Evolutionary conservation across 352 stramenopile species (phyloP), one percentile per base, ranked within the genome.

Genomic region (Achlya hypogyna): DNA sequence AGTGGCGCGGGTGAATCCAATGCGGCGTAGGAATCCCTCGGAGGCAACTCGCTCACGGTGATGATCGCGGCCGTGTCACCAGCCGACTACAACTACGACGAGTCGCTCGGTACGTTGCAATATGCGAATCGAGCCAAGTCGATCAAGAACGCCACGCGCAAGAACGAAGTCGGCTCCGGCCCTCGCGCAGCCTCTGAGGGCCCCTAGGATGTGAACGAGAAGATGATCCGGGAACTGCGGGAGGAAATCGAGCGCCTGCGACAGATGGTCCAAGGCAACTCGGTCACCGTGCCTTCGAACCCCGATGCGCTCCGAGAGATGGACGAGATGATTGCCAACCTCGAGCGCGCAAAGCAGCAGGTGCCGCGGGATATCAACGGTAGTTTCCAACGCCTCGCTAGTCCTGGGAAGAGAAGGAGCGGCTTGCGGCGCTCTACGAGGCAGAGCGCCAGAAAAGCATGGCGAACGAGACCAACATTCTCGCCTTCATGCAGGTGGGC

Each of bases 111-210:
- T 25, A 97, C 94, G 23, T 67, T 98, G 38, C 86, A 90, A 23
- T 99, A 99, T 76, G 96, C 96, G 9, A 98, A 96, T 73, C 91
- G 97, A 25, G 97, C 97, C 31, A 99, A 99, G 84, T 98, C 99
- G 75, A 99, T 99, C 75, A 98, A 99, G 72, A 99, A 99, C 79
- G 98, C 98, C 62, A 96, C 96, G 1, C 96, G 97, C 65, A 98
- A 99, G 58, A 99, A 99, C 71, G 93, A 99, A 72, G 60, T 45
- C 2, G 12, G 4, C 38, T 45, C 38, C 14, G 34, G 14, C 6
- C 6, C 6, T 42, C 34, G 34, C 34, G 14, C 34, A 42, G 38
- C 38, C 12, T 9, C 2, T 3, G 14, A 45, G 12, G 34, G 6
- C 6, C 34, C 97, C 34, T 89, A 97, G 66, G 96, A 99, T 70